Evolutionary conservation across 176 grass and related monocot species (phyloP).

Genomic region (Hordeum marinum): DNA sequence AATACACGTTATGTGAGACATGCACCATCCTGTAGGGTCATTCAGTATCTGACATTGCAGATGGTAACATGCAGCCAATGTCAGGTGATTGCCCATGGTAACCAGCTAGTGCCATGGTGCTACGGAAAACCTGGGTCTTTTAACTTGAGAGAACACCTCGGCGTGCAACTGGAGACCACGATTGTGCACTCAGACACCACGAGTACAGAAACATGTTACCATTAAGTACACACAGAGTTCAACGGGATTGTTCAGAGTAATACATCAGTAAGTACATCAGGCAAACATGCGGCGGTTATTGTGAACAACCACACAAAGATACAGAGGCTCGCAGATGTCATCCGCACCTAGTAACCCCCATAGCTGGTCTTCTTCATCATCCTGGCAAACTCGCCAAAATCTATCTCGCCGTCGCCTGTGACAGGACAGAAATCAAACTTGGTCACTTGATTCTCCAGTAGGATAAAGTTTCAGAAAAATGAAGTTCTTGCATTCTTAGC

Average conservation of each 20-base stretch:
- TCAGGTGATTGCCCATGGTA: too few relatives aligned
- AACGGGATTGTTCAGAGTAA: neutral
- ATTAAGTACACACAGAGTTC: neutral
- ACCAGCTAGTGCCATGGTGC: too few relatives aligned
- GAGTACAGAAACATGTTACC: neutral
- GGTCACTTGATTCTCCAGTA: neutral
- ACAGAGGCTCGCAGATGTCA: neutral
- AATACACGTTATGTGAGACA: too few relatives aligned
- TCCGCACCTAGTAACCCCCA: conserved; percentile 44
- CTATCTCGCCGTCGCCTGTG: conserved; percentile 80
- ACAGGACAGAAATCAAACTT: neutral
- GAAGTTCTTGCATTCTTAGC: neutral
- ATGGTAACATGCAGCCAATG: too few relatives aligned
- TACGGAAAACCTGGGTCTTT: neutral
- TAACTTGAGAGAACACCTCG: neutral
- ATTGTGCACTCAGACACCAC: neutral
- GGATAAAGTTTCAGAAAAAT: neutral
- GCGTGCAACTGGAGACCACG: neutral
- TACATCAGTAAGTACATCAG: neutral
- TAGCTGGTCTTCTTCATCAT: conserved; percentile 79
- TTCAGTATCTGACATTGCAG: too few relatives aligned
- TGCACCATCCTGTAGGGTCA: too few relatives aligned
- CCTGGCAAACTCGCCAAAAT: conserved; percentile 65
- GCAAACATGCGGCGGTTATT: neutral
- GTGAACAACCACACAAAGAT: neutral